Base-by-base conservation (phyloP, 192 early-diverging fungal genomes). In the Rhizophagus sp. region DNA sequence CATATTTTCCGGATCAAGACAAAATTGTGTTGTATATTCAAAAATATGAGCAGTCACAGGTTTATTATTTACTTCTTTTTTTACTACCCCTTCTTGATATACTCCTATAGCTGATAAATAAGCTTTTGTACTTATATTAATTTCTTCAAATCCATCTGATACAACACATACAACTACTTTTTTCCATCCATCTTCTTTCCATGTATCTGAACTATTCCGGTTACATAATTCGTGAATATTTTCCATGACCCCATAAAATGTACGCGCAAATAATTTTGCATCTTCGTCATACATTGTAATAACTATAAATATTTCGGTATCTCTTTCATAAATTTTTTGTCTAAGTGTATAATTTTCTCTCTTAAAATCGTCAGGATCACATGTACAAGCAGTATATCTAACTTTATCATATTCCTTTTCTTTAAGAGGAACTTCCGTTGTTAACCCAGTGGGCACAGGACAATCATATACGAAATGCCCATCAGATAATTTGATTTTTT, bases 331-430 rank as follows among this genome's bases (percentile, higher is more conserved):
- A 47, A 91, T 77, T 57, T 83, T 81, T 52, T 84, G 88, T 30
- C 96, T 88, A 71, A 99, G 86, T 36, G 88, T 91, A 85, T 96
- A 99, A 61, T 88, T 88, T 50, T 91, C 84, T 49, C 85, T 76
- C 36, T 79, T 78, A 85, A 97, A 98, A 41, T 96, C 90, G 81
- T 97, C 90, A 8, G 96, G 92, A 82, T 95, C 93, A 83, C 92
- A 93, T 7, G 95, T 96, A 11, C 91, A 93, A 4, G 97, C 94
- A 0, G 97, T 98, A 87, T 99, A 99, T 36, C 96, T 90, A 88
- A 96, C 90, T 80, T 97, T 89, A 10, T 94, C 95, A 73, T 95
- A 96, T 85, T 98, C 97, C 52, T 93, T 86, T 44, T 86, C 85
- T 76, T 86, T 86, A 22, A 83, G 62, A 64, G 88, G 82, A 68